Conservation (phyloP, 768 basidiomycete genomes). For the Mycena leptocephala region DNA sequence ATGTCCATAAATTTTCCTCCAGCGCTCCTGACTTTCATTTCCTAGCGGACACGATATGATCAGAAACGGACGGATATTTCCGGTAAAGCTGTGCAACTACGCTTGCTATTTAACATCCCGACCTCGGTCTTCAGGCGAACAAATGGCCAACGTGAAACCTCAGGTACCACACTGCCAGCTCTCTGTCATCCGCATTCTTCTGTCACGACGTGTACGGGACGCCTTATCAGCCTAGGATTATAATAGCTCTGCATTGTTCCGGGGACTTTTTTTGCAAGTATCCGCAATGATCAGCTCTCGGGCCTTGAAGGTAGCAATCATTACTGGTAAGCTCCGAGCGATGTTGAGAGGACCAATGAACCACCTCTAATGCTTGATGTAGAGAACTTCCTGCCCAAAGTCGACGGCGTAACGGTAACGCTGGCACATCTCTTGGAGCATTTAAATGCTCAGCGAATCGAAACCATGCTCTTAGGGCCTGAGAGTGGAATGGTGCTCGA, state of each 20-base stretch:
- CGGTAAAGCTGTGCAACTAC: too few species aligned
- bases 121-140: too few species aligned
- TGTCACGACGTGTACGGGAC: too few species aligned
- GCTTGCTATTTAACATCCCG: too few species aligned
- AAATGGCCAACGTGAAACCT: too few species aligned
- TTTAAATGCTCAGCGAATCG: conserved; percentile 56
- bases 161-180: background rate
- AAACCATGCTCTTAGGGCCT: conserved; percentile 60
- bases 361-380: background rate
- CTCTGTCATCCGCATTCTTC: background rate
- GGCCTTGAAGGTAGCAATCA: background rate
- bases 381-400: conserved; percentile 59
- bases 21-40: too few species aligned
- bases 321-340: background rate
- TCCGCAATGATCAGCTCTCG: background rate
- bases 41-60: too few species aligned
- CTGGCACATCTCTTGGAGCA: conserved; percentile 59
- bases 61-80: too few species aligned
- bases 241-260: too few species aligned
- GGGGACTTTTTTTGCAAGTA: too few species aligned
- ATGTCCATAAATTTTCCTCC: too few species aligned
- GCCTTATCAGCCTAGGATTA: too few species aligned
- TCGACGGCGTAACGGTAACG: conserved; percentile 63
- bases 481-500: conserved; percentile 34
- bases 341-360: background rate